Base-by-base conservation (phyloP, 371 early-diverging fungal genomes). In the Rhizopus delemar region DNA sequence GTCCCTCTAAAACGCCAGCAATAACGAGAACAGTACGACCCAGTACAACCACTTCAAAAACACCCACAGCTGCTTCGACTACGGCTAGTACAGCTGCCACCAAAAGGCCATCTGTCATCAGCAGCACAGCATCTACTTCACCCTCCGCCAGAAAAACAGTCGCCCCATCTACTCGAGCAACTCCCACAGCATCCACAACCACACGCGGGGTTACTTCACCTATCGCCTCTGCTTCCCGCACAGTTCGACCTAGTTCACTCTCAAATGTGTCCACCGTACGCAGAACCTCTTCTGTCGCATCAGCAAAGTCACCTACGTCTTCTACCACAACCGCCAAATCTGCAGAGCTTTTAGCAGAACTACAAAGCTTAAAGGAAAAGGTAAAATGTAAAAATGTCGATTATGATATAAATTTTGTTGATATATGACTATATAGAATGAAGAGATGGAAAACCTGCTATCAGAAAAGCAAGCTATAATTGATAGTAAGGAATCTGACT, bases 331-430 rank as follows among this genome's bases (percentile, higher is more conserved):
- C 59, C 32, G 36, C 54, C 8, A 59, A 58, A 51, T 64, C 69
- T 8, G 54, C 62, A 41, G 69, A 69, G 49, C 31, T 64, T 3
- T n/a, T 52, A 38, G 65, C 65, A 49, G 65, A 69, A 51, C 41
- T 69, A 15, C 65, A 69, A 48, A 36, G 38, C 34, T 46, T 65
- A 8, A 69, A 69, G 16, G 59, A 55, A 52, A 69, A 69, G 69
- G 69, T 69, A 63, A 56, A 11, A 41, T 46, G 49, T 45, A 11
- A n/a, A 43, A 29, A 39, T 36, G 3, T 45, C 32, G 22, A 12
- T 51, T 34, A 34, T 12, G 48, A 48, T 22, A 48, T 8, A 22
- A 8, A 56, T 5, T 15, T 9, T 22, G 28, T 28, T 36, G 34
- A 41, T 48, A 32, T 39, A 22, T 22, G 22, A 22, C 29, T 53